A percentile compares a stretch with the other conserved stretches of the same genome.
Conservation (phyloP, 2,329 filamentous ascomycete species). For the Talaromyces verruculosus region DNA sequence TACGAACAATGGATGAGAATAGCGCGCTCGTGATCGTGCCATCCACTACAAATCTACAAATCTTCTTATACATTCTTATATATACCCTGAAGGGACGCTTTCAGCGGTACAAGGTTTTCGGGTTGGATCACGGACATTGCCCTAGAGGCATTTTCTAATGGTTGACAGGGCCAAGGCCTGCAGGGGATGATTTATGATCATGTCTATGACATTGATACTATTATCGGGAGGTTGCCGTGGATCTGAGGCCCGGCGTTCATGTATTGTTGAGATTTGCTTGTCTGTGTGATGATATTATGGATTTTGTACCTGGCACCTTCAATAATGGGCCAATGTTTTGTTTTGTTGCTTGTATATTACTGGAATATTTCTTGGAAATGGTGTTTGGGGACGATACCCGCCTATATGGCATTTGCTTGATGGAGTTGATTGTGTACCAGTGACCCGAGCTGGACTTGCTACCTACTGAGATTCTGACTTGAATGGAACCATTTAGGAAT, state of each 20-base stretch:
- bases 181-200: neutral
- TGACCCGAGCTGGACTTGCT: neutral
- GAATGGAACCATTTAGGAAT: neutral
- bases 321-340: neutral
- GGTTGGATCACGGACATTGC: constrained; percentile 18
- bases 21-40: constrained; percentile 18
- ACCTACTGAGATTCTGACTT: neutral
- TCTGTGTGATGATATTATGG: neutral
- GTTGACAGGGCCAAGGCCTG: constrained; percentile 4
- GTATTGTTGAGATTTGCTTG: constrained; percentile 1
- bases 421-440: neutral
- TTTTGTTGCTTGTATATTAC: neutral
- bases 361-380: neutral
- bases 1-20: constrained; percentile 9
- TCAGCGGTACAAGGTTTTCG: constrained; percentile 15
- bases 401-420: neutral
- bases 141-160: neutral
- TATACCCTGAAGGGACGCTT: constrained; percentile 16
- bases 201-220: neutral
- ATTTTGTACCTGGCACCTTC: neutral
- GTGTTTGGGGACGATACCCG: neutral
- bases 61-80: neutral
- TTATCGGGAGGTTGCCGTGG: constrained; percentile 18
- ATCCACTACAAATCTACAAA: neutral
- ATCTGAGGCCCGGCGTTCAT: constrained; percentile 18